phyloP scores from a whole-genome alignment of 306 rosid species.

The Herpetospermum pedunculosum region DNA sequence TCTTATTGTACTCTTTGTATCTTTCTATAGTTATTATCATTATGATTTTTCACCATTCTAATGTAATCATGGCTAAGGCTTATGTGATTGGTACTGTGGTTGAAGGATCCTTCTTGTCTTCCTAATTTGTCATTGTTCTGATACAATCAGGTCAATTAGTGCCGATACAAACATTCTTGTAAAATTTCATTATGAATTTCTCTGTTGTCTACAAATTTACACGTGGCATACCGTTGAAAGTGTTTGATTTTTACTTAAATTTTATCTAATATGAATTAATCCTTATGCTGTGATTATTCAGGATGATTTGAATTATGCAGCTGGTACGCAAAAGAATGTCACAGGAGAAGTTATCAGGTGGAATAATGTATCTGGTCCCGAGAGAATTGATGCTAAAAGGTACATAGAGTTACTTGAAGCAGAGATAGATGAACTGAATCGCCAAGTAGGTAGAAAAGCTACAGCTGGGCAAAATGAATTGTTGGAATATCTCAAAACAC shows the following conservation, averaged over 20 bases:
- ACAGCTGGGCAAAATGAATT: slow-evolving; percentile 68
- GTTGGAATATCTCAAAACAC: slow-evolving; percentile 86
- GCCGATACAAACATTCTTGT: neutral
- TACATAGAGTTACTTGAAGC: slow-evolving; percentile 93
- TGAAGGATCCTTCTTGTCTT: neutral
- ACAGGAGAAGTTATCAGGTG: slow-evolving; percentile 93
- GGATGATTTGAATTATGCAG: slow-evolving; percentile 80
- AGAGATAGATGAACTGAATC: slow-evolving; percentile 86
- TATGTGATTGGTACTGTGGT: neutral
- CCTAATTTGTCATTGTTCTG: neutral
- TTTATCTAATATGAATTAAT: slow-evolving; percentile 11
- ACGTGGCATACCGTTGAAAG: neutral
- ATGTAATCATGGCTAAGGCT: neutral
- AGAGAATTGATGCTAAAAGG: slow-evolving; percentile 80
- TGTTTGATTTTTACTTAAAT: neutral
- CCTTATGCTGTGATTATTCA: slow-evolving; percentile 28
- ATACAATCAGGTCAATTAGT: neutral
- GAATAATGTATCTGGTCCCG: slow-evolving; percentile 80
- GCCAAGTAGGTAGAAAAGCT: slow-evolving; percentile 78
- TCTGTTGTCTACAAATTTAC: neutral
- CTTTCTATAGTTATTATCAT: neutral
- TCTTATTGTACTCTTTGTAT: neutral
- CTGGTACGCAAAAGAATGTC: slow-evolving; percentile 92
- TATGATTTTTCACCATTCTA: neutral
- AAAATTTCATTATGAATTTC: neutral